Evolutionary conservation across 805 yeast genomes (phyloP).

Genomic region (Grigorovia yakushimaensis): DNA sequence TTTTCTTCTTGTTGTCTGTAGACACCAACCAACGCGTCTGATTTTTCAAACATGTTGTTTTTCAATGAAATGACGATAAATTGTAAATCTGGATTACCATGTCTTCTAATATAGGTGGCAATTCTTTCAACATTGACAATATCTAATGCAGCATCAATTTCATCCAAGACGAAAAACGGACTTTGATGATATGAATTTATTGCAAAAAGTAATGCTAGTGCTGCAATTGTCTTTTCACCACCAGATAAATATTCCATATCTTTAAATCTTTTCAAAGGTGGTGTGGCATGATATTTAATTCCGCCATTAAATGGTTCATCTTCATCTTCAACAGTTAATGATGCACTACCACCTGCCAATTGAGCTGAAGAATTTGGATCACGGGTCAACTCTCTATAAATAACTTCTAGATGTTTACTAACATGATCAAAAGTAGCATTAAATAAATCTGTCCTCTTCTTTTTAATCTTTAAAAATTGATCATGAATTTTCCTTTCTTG

Average conservation of each 20-base stretch:
- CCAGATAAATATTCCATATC: conserved; percentile 92
- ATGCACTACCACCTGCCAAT: conserved; percentile 89
- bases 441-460: conserved; percentile 51
- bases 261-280: conserved; percentile 86
- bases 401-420: conserved; percentile 56
- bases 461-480: conserved; percentile 50
- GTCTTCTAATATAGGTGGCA: conserved; percentile 72
- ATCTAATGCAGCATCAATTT: conserved; percentile 97
- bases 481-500: conserved; percentile 45
- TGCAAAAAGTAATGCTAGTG: conserved; percentile 83
- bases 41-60: conserved; percentile 74
- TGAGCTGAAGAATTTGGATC: conserved; percentile 41
- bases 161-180: conserved; percentile 93
- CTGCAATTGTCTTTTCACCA: conserved; percentile 96
- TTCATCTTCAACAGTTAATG: conserved; percentile 74
- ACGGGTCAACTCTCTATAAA: conserved; percentile 80
- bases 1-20: conserved; percentile 71
- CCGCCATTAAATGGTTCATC: conserved; percentile 85
- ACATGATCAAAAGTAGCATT: conserved; percentile 70
- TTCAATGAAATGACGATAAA: conserved; percentile 89
- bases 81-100: conserved; percentile 72
- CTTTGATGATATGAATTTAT: conserved; percentile 86
- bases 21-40: conserved; percentile 88
- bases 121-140: conserved; percentile 76
- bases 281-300: conserved; percentile 86